A percentile compares a stretch with the other conserved stretches of the same genome.
Evolutionary conservation across 257 asterid species (phyloP).

Genomic region (Solanum chilense): DNA sequence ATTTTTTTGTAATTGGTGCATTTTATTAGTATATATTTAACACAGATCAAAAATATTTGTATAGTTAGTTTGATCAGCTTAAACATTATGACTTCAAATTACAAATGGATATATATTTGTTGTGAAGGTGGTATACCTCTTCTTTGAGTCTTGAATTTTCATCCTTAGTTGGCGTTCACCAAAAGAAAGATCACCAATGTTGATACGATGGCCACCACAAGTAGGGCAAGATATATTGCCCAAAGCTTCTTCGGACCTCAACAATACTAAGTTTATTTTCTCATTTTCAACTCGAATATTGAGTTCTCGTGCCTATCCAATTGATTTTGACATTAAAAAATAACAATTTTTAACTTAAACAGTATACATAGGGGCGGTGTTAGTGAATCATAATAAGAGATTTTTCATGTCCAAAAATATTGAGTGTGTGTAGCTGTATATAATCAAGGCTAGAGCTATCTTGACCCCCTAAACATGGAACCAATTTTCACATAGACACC

Average conservation of each 20-base stretch:
- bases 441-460: too few species aligned
- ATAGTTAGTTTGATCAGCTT: too few species aligned
- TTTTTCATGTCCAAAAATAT: background rate
- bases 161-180: background rate
- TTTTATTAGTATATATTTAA: too few species aligned
- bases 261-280: background rate
- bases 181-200: background rate
- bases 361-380: background rate
- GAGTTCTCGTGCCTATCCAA: background rate
- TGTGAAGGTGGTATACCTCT: too few species aligned
- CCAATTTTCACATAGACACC: too few species aligned
- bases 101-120: too few species aligned
- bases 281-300: constrained; percentile 5
- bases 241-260: background rate
- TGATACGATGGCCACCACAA: background rate
- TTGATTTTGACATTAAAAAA: background rate
- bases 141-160: background rate
- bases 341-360: background rate
- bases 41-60: too few species aligned
- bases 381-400: background rate
- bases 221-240: background rate
- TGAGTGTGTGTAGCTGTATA: too few species aligned
- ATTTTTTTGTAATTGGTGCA: too few species aligned
- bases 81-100: too few species aligned
- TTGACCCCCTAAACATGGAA: too few species aligned